Base-by-base conservation (phyloP, 2,329 filamentous ascomycete genomes). In the Monascus ruber region DNA sequence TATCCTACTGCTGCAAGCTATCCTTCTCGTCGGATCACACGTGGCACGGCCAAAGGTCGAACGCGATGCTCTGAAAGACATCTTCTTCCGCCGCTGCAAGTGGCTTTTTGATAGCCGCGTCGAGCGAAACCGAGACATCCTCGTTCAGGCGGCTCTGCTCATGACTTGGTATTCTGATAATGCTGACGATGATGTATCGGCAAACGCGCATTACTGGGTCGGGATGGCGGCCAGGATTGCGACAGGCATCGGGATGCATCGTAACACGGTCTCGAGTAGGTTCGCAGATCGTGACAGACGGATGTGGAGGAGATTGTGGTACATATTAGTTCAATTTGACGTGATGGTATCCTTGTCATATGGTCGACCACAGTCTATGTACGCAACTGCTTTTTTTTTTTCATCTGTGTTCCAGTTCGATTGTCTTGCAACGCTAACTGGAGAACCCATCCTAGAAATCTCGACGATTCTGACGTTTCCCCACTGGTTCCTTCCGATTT, bases 141-240 rank as follows among this genome's bases (percentile, higher is more conserved):
- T 75, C 36, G 63, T 76, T n/a, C 73, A 76, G 50, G 68, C 68
- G 3, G 70, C 72, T 2, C 55, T 76, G 24, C 61, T 76, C 1
- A 47, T 76, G 38, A 74, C 71, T 2, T 76, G 73, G 73, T 69
- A 74, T 45, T 69, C 70, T 1, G 70, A 76, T 36, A 55, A 54
- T 6, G 66, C 69, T 9, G 69, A 71, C 24, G 73, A 76, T 45
- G 71, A 74, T 50, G 68, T 75, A 5, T 59, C 70, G 4, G 68
- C 70, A 31, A 75, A 76, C 46, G 66, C 69, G 10, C 73, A 64
- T 44, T 59, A 66, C 42, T 76, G 72, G 72, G 61, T 74, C 5
- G 73, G 73, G 2, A 61, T 72, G 3, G 73, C 71, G 4, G 63
- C 64, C 11, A 63, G 72, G 4, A 72, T 69, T 28, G 72, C 71